Percentiles rank a stretch among this genome's conserved stretches.
These are phyloP conservation scores for Capsicum chinense DNA, from an alignment of 257 asterid species.

Conservation along the genomic window DNA sequence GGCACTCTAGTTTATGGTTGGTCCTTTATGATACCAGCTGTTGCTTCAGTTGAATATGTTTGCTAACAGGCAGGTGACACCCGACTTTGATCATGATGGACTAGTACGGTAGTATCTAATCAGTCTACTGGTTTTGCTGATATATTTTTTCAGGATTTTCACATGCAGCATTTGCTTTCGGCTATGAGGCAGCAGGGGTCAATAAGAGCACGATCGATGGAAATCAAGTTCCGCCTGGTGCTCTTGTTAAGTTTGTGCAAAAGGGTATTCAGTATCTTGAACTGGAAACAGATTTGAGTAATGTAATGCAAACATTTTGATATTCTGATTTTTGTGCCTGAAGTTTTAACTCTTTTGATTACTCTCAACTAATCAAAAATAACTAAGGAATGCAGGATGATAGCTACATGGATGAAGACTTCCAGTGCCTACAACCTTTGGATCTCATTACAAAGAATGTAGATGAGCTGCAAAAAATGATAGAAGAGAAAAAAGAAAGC, in stretches of 20 bases:
- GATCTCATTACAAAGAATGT: slow-evolving; percentile 88
- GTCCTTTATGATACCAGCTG: background rate
- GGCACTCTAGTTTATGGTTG: slow-evolving; percentile 9
- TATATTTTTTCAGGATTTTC: slow-evolving; percentile 66
- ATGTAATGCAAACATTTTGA: slow-evolving; percentile 46
- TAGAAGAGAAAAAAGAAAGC: slow-evolving; percentile 58
- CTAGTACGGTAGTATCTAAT: slow-evolving; percentile 13
- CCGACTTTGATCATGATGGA: slow-evolving; percentile 19
- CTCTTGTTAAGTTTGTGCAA: slow-evolving; percentile 79
- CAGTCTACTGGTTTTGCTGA: slow-evolving; percentile 16
- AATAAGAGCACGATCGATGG: slow-evolving; percentile 70
- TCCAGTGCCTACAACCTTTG: slow-evolving; percentile 80
- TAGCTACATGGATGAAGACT: slow-evolving; percentile 72
- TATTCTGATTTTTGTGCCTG: slow-evolving; percentile 28
- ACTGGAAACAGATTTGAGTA: slow-evolving; percentile 74
- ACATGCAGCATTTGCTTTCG: slow-evolving; percentile 81
- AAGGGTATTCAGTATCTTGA: slow-evolving; percentile 92
- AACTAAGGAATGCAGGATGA: slow-evolving; percentile 68
- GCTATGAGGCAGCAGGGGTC: slow-evolving; percentile 78
- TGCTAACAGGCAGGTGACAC: background rate
- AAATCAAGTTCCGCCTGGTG: slow-evolving; percentile 84
- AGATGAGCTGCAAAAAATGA: slow-evolving; percentile 67
- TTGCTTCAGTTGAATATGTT: slow-evolving; percentile 6
- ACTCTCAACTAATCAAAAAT: slow-evolving; percentile 37
- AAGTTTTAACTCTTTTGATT: slow-evolving; percentile 34